These are phyloP conservation scores for Pilasporangium apinafurcum DNA, from an alignment of 352 stramenopile genomes.

Conservation along the genomic window DNA sequence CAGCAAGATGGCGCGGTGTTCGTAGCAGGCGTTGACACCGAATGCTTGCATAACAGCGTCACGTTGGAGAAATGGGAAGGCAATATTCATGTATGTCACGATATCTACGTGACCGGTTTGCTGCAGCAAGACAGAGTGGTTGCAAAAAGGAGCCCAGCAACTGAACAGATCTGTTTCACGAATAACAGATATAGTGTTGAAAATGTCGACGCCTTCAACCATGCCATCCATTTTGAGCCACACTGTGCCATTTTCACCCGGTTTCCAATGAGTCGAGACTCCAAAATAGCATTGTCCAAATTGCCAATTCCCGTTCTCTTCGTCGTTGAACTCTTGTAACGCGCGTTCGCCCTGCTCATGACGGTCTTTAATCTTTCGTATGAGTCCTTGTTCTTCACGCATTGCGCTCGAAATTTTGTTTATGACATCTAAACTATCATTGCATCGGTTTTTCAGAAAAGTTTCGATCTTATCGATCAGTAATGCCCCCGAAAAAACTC, in stretches of 20 bases:
- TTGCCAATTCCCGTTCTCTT: slow-evolving; percentile 61
- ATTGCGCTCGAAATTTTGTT: slow-evolving; percentile 34
- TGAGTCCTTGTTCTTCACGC: slow-evolving; percentile 37
- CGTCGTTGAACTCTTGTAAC: slow-evolving; percentile 64
- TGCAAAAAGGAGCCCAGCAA: slow-evolving; percentile 73
- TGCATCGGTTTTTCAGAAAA: slow-evolving; percentile 28
- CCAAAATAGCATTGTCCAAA: slow-evolving; percentile 74
- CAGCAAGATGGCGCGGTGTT: slow-evolving; percentile 62
- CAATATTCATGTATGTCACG: slow-evolving; percentile 59
- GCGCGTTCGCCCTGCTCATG: slow-evolving; percentile 34
- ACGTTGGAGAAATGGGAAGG: slow-evolving; percentile 64
- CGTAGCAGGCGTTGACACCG: slow-evolving; percentile 77
- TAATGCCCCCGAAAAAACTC: slow-evolving; percentile 61
- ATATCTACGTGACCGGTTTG: slow-evolving; percentile 47
- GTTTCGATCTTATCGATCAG: slow-evolving; percentile 64
- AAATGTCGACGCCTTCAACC: slow-evolving; percentile 74
- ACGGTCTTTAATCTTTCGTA: slow-evolving; percentile 52
- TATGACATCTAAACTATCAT: not conserved
- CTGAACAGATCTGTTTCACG: slow-evolving; percentile 74
- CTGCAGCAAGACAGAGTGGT: slow-evolving; percentile 52
- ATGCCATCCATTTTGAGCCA: slow-evolving; percentile 80
- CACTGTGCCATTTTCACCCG: slow-evolving; percentile 56
- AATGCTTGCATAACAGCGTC: slow-evolving; percentile 65
- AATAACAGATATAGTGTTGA: slow-evolving; percentile 80
- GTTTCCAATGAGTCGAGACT: slow-evolving; percentile 77